Evolutionary conservation across 106 monocot species (phyloP), one percentile per base, ranked within the genome.

Genomic region (Apostasia shenzhenica): DNA sequence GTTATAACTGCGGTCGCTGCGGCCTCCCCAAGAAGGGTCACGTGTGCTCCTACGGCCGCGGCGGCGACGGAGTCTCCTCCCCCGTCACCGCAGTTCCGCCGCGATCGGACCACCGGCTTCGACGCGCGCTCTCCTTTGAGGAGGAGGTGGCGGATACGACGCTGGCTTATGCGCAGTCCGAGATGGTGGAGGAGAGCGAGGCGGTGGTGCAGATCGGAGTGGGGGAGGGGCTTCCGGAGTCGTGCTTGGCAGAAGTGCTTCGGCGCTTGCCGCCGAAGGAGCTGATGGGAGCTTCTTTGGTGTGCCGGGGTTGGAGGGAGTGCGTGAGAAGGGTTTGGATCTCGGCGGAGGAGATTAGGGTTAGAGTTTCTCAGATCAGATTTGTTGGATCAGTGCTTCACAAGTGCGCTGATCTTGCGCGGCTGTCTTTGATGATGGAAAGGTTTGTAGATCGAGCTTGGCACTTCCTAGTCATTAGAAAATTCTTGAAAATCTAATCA

Each of bases 1-100:
- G 74, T 81, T 99, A 99, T 78, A 99, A 93, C 87, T 99, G 99
- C 66, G 99, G 99, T 56, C 89, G 92, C 12, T 99, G 99, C 60
- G 99, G 99, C 45, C 82, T 81, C 42, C 99, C 92, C 8, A 99
- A 99, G 82, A 89, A 88, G 75, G 99, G 99, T 62, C 99, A 99
- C 73, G 77, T 87, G 55, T 99, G 97, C 77, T 0, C 73, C 60
- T 48, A 59, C 26, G 5, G 65, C 62, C 54, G 51, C 51, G 67
- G 5, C 43, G 45, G 56, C n/a, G 6, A 52, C 38, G 51, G 54
- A 46, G 43, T 56, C 47, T 51, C 74, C 52, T 45, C 58, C 55
- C 59, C 70, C 70, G 54, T 46, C 71, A 48, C 79, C 6, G 41
- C 67, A 14, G 44, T 59, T 48, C 77, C 70, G 66, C 77, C 74